Percentiles rank a stretch among this genome's conserved stretches.
phyloP scores from a whole-genome alignment of 108 stramenopile genomes.

The Chaetoceros tenuissimus region DNA sequence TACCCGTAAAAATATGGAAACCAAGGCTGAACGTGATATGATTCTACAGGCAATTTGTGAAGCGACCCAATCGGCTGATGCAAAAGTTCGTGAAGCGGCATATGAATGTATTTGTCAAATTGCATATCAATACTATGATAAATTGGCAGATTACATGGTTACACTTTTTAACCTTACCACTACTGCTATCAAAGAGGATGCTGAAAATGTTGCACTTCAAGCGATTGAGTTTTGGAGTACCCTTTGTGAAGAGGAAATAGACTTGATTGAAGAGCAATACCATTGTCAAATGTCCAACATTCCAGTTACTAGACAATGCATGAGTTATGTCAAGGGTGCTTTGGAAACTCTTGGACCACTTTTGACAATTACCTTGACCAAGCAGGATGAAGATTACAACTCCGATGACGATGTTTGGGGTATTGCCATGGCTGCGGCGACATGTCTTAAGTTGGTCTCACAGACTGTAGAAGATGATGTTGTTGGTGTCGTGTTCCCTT shows the following conservation, averaged over 20 bases:
- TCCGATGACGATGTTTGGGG: conserved; percentile 73
- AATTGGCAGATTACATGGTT: conserved; percentile 86
- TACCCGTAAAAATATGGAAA: conserved; percentile 88
- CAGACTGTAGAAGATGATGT: conserved; percentile 77
- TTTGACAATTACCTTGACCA: conserved; percentile 72
- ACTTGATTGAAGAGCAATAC: conserved; percentile 60
- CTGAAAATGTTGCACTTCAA: conserved; percentile 73
- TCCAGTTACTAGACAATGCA: conserved; percentile 40
- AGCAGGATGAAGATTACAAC: conserved; percentile 87
- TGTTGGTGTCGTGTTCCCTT: conserved; percentile 77
- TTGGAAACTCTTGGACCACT: conserved; percentile 74
- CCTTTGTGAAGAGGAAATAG: conserved; percentile 83
- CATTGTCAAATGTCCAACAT: conserved; percentile 40
- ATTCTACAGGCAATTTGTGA: conserved; percentile 94
- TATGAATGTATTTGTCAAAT: conserved; percentile 87
- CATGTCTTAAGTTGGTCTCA: conserved; percentile 74
- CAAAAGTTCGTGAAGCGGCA: conserved; percentile 63
- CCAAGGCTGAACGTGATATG: conserved; percentile 78
- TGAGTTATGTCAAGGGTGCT: conserved; percentile 71
- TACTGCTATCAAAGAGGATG: conserved; percentile 71
- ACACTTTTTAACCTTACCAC: conserved; percentile 87
- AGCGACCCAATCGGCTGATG: conserved; percentile 75
- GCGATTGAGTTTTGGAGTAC: conserved; percentile 96
- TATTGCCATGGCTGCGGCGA: conserved; percentile 82
- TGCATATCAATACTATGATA: conserved; percentile 88